Evolutionary conservation across 2,329 filamentous ascomycete genomes (phyloP), one percentile per base, ranked within the genome.

Genomic region (Lasiodiplodia sp.): DNA sequence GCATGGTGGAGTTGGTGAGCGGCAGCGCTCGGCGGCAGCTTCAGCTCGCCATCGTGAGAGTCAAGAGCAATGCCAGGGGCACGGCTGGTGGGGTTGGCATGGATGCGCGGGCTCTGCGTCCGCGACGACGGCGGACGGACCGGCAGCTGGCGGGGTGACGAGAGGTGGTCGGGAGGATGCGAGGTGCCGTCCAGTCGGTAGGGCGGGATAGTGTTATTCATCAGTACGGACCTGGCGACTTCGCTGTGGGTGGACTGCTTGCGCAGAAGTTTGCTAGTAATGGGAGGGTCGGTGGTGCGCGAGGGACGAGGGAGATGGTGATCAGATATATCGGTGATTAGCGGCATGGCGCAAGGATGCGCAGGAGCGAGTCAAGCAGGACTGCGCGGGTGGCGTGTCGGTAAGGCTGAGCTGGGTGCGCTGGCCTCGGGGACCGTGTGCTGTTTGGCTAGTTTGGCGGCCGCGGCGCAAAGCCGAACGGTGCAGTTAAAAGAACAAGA

Each of bases 221-320:
- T 84, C 75, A 85, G 82, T 74, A 82, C 83, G 73, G 81, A 82
- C 77, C 83, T 82, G 62, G 85, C 84, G 72, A 84, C 81, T 70
- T 77, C 74, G 65, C 83, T 85, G 75, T 84, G 84, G 74, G 85
- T 82, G 75, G 81, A 79, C 73, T 78, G 76, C 68, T 74, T 76
- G 53, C 70, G 71, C 52, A 49, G 53, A 58, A 49, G 55, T n/a
- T 55, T 58, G 52, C 25, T 67, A 67, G 55, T 21, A 67, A 67
- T 67, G 47, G 34, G 53, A 51, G 65, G 44, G 55, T 67, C 55
- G 53, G 67, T 52, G 60, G 44, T 38, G 58, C 62, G 31, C 52
- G 18, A 25, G 21, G 53, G 51, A 38, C n/a, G 49, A 74, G 52
- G 63, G 65, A 60, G 23, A 57, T 55, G 65, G 68, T 52, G 65